Evolutionary conservation across 2,329 filamentous ascomycete genomes (phyloP), one percentile per base, ranked within the genome.

Genomic region (Fusarium begoniae): DNA sequence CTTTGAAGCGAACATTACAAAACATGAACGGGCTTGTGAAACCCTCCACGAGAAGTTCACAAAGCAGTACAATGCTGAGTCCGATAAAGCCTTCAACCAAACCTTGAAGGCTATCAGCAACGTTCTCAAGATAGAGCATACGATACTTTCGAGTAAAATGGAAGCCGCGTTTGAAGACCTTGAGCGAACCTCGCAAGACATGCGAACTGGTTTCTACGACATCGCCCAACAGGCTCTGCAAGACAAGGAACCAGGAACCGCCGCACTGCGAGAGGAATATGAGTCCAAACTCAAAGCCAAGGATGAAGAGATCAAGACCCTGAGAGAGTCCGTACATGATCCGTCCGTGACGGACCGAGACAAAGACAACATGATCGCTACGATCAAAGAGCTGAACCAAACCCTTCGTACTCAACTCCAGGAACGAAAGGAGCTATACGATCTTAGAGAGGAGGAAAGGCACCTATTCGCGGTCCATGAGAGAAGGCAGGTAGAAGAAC

Each of bases 391-490:
- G 8, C 6, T 43, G 41, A 43, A n/a, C 22, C 22, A 17, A 6
- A 0, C 8, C n/a, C 41, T 43, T 15, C 8, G 10, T 15, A 1
- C 1, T n/a, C 41, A 43, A 10, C 41, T 43, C 0, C 41, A 43
- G 14, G 22, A 24, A 43, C 22, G 8, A 24, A 43, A 3, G 22
- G 41, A 24, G 14, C 9, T 24, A 8, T 24, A n/a, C 41, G 8
- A 15, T 1, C 5, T 20, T 6, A 24, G 10, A n/a, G 41, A 43
- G 12, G 41, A n/a, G 8, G 3, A 43, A 14, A 24, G 2, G 22
- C 14, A 7, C 13, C 6, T 0, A 17, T 5, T 6, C 0, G n/a
- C n/a, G 41, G 14, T 7, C 8, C 8, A 43, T 0, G 12, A 24
- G 6, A 43, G 6, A n/a, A 24, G 15, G 22, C 3, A n/a, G 40